A percentile compares a stretch with the other conserved stretches of the same genome.
phyloP scores from a whole-genome alignment of 176 grass and related monocot species.

The Ensete glaucum region DNA sequence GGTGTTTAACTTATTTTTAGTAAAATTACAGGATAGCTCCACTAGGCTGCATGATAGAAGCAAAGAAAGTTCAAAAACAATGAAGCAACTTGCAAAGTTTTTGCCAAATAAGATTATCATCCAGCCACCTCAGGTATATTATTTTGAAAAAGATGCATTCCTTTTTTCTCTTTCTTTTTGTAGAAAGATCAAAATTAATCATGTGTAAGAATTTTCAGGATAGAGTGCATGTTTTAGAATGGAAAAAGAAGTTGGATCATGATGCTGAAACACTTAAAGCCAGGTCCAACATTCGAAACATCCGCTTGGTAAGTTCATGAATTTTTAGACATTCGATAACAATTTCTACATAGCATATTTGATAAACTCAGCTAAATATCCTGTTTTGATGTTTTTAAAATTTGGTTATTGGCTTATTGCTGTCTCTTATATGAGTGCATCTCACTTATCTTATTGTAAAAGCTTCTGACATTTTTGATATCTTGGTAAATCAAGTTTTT shows the following conservation, averaged over 20 bases:
- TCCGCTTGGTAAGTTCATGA: slow-evolving; percentile 54
- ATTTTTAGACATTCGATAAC: not conserved
- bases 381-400: too few species aligned
- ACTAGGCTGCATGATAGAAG: slow-evolving; percentile 65
- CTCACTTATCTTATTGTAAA: too few species aligned
- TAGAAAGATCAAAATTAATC: slow-evolving; percentile 18
- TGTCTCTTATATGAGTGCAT: too few species aligned
- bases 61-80: slow-evolving; percentile 66
- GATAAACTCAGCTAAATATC: not conserved
- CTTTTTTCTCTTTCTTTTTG: not conserved
- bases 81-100: slow-evolving; percentile 69
- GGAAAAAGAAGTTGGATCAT: slow-evolving; percentile 72
- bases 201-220: slow-evolving; percentile 39
- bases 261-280: slow-evolving; percentile 87
- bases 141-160: not conserved
- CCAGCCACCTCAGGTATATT: slow-evolving; percentile 59
- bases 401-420: too few species aligned
- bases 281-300: slow-evolving; percentile 72
- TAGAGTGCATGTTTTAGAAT: slow-evolving; percentile 51
- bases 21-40: slow-evolving; percentile 59
- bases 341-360: not conserved
- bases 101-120: slow-evolving; percentile 91
- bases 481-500: too few species aligned
- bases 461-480: too few species aligned
- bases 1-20: slow-evolving; percentile 13